These are phyloP conservation scores for Torrubiellomyces zombiae DNA, from an alignment of 2,329 filamentous ascomycete species.

Conservation along the genomic window DNA sequence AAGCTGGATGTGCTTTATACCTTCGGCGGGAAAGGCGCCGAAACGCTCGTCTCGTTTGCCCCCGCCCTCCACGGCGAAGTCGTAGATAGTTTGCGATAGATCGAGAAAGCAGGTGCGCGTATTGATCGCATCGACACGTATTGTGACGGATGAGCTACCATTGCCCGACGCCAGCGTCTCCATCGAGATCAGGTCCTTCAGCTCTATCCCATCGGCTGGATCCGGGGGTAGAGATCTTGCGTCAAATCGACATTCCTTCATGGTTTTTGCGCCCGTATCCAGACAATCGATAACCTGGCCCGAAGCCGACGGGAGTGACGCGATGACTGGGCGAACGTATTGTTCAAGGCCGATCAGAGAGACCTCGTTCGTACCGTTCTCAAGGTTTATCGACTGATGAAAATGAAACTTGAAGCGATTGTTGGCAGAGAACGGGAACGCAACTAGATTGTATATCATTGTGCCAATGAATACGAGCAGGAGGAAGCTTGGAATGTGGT, in stretches of 20 bases:
- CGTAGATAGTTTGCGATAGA: conserved; percentile 51
- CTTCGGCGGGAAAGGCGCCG: conserved; percentile 42
- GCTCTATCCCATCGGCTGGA: conserved; percentile 32
- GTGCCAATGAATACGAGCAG: conserved; percentile 58
- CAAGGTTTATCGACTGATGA: conserved; percentile 63
- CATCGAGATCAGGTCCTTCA: conserved; percentile 45
- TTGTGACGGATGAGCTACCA: conserved; percentile 34
- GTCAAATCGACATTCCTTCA: conserved; percentile 54
- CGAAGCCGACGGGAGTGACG: conserved; percentile 51
- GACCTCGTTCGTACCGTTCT: conserved; percentile 52
- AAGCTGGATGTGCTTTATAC: conserved; percentile 52
- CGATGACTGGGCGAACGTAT: conserved; percentile 51
- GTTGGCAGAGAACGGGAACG: conserved; percentile 72
- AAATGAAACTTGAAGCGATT: conserved; percentile 81
- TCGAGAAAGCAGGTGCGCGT: conserved; percentile 63
- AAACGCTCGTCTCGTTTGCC: conserved; percentile 46
- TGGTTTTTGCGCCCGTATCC: conserved; percentile 19
- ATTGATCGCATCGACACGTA: conserved; percentile 55
- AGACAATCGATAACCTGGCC: conserved; percentile 42
- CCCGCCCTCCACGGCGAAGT: conserved; percentile 46
- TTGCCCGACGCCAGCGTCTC: conserved; percentile 16
- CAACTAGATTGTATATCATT: conserved; percentile 68
- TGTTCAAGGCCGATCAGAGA: conserved; percentile 50
- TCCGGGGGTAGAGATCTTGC: conserved; percentile 43
- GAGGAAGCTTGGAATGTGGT: conserved; percentile 65